These are phyloP conservation scores for Botrytis fragariae DNA, from an alignment of 2,329 filamentous ascomycete genomes.

Conservation along the genomic window DNA sequence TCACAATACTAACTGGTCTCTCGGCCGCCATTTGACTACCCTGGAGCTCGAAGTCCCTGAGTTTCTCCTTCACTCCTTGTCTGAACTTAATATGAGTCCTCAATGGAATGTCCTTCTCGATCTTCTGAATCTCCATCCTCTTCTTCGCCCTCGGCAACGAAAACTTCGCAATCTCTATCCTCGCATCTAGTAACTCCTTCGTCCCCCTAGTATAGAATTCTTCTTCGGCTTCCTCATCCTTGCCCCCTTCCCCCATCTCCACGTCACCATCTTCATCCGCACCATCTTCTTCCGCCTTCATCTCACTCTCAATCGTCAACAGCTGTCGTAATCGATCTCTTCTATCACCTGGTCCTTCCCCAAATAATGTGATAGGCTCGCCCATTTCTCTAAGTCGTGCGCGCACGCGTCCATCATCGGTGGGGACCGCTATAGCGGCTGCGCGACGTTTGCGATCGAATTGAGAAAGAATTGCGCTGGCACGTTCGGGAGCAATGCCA, in stretches of 20 bases:
- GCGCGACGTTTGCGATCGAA: slow-evolving; percentile 89
- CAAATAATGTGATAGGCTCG: slow-evolving; percentile 93
- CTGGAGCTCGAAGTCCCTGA: slow-evolving; percentile 84
- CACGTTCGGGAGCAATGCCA: slow-evolving; percentile 38
- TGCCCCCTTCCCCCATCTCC: slow-evolving; percentile 51
- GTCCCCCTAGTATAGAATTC: slow-evolving; percentile 93
- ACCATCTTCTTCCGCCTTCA: slow-evolving; percentile 48
- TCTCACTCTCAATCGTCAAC: slow-evolving; percentile 69
- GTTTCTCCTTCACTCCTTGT: slow-evolving; percentile 79
- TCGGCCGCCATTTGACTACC: slow-evolving; percentile 92
- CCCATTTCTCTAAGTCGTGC: slow-evolving; percentile 77
- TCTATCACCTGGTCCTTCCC: slow-evolving; percentile 81
- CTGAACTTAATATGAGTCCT: slow-evolving; percentile 90
- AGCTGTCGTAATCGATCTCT: slow-evolving; percentile 83
- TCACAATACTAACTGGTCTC: slow-evolving; percentile 84
- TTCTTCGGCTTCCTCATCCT: slow-evolving; percentile 74
- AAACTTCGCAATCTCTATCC: slow-evolving; percentile 76
- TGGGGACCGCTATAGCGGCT: slow-evolving; percentile 86
- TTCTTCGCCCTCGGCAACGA: slow-evolving; percentile 79
- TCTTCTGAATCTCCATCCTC: slow-evolving; percentile 72
- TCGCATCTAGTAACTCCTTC: slow-evolving; percentile 68
- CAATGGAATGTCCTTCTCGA: slow-evolving; percentile 78
- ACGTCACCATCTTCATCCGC: slow-evolving; percentile 65
- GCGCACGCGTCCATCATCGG: slow-evolving; percentile 85
- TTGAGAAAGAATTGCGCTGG: slow-evolving; percentile 50